These are phyloP conservation scores for Oropetium thomaeum DNA, from an alignment of 176 grass and related monocot genomes.

Conservation along the genomic window DNA sequence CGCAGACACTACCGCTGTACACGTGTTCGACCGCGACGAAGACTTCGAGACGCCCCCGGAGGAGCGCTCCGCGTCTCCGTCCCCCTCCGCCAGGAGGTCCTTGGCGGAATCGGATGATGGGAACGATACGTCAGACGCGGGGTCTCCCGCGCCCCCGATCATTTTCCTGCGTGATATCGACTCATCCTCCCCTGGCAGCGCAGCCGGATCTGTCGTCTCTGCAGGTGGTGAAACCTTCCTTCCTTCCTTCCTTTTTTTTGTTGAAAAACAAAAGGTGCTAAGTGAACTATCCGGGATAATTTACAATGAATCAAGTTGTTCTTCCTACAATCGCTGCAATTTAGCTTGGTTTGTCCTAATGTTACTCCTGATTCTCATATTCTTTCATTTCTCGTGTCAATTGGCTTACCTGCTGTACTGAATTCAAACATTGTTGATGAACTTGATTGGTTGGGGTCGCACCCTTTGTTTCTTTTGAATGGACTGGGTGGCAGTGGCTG, in stretches of 20 bases:
- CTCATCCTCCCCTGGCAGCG: constrained; percentile 74
- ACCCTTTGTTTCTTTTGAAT: background rate
- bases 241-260: background rate
- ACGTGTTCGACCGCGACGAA: constrained; percentile 92
- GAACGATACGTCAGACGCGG: constrained; percentile 40
- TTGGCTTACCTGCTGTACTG: background rate
- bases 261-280: background rate
- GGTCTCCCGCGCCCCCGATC: constrained; percentile 32
- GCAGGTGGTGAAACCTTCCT: constrained; percentile 48
- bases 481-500: too few relatives aligned
- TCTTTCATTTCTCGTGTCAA: constrained; percentile 8
- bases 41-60: constrained; percentile 66
- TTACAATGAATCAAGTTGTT: background rate
- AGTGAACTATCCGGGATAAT: background rate
- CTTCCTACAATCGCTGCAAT: background rate
- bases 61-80: constrained; percentile 8
- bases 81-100: constrained; percentile 18
- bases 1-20: constrained; percentile 84
- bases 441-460: constrained; percentile 9
- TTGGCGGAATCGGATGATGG: constrained; percentile 23
- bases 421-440: background rate
- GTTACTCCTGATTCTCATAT: background rate
- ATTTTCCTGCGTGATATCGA: constrained; percentile 45
- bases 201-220: constrained; percentile 61
- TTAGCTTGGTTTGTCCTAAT: background rate